Conservation (phyloP, 2,329 filamentous ascomycete species). For the Cladosporium austrohemisphaericum region DNA sequence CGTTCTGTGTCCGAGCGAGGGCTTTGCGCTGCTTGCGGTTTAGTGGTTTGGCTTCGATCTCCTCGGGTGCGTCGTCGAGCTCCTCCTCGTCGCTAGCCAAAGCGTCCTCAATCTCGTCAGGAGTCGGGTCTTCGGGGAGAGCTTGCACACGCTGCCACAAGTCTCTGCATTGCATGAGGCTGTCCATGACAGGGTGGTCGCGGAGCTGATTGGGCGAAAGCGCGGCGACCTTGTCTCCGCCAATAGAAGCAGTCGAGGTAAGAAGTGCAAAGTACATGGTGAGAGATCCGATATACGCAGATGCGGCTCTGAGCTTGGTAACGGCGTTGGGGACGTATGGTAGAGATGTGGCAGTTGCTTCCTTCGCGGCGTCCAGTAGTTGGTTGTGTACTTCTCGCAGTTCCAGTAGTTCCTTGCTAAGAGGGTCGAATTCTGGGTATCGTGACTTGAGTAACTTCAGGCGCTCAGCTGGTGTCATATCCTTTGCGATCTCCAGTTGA, state of each 20-base stretch:
- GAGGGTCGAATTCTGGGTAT: conserved; percentile 88
- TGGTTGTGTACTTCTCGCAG: conserved; percentile 49
- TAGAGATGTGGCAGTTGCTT: conserved; percentile 3
- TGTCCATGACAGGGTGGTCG: conserved; percentile 88
- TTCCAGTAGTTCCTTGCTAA: conserved; percentile 74
- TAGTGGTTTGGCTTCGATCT: not conserved
- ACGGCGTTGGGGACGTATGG: conserved; percentile 19
- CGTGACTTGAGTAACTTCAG: conserved; percentile 70
- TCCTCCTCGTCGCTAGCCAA: conserved; percentile 7
- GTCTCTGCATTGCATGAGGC: conserved; percentile 71
- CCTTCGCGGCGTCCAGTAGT: conserved; percentile 18
- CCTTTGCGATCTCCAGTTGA: conserved; percentile 73
- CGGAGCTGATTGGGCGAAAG: conserved; percentile 75
- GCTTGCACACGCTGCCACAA: conserved; percentile 74
- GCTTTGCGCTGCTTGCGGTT: conserved; percentile 34
- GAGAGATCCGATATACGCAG: conserved; percentile 80
- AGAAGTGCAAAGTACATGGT: conserved; percentile 93
- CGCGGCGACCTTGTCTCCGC: conserved; percentile 51
- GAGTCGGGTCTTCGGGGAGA: conserved; percentile 38
- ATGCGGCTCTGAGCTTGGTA: conserved; percentile 74
- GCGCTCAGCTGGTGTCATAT: conserved; percentile 72
- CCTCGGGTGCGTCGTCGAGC: not conserved
- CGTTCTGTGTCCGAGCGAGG: conserved; percentile 47
- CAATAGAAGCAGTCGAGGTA: conserved; percentile 67
- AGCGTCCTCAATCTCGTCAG: conserved; percentile 7